Evolutionary conservation across 176 grass and related monocot genomes (phyloP).

Genomic region (Avena sativa): DNA sequence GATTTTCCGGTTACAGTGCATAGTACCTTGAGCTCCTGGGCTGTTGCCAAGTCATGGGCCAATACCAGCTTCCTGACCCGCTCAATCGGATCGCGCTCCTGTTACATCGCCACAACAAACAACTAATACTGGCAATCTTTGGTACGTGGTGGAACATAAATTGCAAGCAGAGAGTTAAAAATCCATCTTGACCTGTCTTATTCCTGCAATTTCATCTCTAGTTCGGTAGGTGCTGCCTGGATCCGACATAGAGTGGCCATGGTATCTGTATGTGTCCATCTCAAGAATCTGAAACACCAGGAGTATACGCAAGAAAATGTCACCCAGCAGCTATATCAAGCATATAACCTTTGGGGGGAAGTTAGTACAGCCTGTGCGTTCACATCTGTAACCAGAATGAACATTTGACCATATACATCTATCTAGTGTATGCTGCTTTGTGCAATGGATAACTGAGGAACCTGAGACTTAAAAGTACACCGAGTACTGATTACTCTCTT

Average conservation of each 20-base stretch:
- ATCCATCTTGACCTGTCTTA: slow-evolving; percentile 66
- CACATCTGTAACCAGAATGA: slow-evolving; percentile 7
- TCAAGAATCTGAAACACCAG: slow-evolving; percentile 82
- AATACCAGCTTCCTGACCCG: slow-evolving; percentile 78
- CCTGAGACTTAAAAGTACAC: background rate
- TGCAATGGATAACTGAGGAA: background rate
- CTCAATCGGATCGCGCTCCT: slow-evolving; percentile 92
- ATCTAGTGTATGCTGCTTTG: background rate
- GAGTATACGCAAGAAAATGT: background rate
- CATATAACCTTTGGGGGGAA: background rate
- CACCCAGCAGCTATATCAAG: background rate
- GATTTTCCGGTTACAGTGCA: background rate
- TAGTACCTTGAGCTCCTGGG: slow-evolving; percentile 80
- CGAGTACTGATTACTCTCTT: background rate
- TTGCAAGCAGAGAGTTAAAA: background rate
- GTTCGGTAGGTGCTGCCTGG: slow-evolving; percentile 92
- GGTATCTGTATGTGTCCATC: slow-evolving; percentile 97
- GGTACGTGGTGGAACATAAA: background rate
- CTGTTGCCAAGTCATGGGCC: slow-evolving; percentile 71
- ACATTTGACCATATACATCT: background rate
- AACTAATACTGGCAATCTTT: background rate
- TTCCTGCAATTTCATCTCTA: slow-evolving; percentile 69
- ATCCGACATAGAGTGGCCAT: slow-evolving; percentile 93
- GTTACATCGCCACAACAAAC: slow-evolving; percentile 14
- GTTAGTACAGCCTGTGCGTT: background rate